Evolutionary conservation across 495 filamentous ascomycete species (phyloP).

Genomic region (Evansstolkia leycettana): DNA sequence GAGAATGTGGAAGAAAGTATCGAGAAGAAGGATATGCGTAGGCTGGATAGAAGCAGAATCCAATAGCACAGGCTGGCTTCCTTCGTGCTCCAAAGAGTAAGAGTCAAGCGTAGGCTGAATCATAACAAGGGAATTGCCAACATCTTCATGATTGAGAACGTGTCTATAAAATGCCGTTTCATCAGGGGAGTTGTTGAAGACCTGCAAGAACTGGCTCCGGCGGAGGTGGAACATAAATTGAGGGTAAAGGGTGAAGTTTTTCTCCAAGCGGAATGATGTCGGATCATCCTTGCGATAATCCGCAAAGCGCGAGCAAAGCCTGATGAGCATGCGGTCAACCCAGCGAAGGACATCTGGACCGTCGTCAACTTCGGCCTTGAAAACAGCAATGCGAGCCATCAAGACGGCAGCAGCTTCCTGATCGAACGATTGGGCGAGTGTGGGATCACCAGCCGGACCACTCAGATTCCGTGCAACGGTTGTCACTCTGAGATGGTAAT

Average conservation of each 20-base stretch:
- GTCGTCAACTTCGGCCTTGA: constrained; percentile 98
- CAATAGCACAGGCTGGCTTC: constrained; percentile 77
- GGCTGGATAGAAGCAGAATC: constrained; percentile 95
- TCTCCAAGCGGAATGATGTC: constrained; percentile 93
- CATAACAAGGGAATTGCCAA: constrained; percentile 95
- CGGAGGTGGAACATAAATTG: constrained; percentile 99
- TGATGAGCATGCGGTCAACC: constrained; percentile 98
- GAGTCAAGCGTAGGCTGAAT: constrained; percentile 97
- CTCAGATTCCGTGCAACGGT: constrained; percentile 87
- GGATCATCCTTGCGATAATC: constrained; percentile 98
- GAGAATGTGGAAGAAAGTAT: constrained; percentile 99
- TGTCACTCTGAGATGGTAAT: constrained; percentile 91
- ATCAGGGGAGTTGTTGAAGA: constrained; percentile 99
- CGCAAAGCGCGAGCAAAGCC: constrained; percentile 91
- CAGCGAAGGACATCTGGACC: constrained; percentile 97
- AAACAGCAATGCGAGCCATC: constrained; percentile 97
- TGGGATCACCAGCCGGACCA: constrained; percentile 92
- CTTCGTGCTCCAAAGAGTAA: constrained; percentile 92
- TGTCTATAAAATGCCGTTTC: constrained; percentile 98
- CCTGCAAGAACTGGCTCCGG: constrained; percentile 93
- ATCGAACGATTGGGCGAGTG: constrained; percentile 94
- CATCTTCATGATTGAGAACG: constrained; percentile 94
- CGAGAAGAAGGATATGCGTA: constrained; percentile 85
- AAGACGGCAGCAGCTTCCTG: constrained; percentile 96
- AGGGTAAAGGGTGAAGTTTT: constrained; percentile 98